phyloP scores from a whole-genome alignment of 2,329 filamentous ascomycete genomes.

The Orbilia ellipsospora region DNA sequence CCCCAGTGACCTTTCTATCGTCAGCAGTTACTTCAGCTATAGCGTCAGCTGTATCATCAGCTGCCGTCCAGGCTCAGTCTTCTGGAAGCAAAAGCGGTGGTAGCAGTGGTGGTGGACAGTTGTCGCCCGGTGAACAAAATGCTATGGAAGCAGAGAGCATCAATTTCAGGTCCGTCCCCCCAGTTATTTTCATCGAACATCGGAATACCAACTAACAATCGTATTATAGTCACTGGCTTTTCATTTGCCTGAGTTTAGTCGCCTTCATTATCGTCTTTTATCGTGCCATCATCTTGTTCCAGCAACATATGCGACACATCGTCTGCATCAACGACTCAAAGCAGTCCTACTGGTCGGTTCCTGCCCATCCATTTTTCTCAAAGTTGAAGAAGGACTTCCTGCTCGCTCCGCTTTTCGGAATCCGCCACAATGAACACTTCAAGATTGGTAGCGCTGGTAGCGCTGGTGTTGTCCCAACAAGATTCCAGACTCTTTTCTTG shows the following conservation, averaged over 20 bases:
- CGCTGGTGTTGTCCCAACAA: conserved; percentile 81
- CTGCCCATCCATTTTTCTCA: conserved; percentile 31
- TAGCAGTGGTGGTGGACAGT: conserved; percentile 5
- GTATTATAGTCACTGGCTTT: conserved; percentile 42
- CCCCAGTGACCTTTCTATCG: conserved; percentile 16
- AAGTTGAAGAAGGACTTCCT: conserved; percentile 73
- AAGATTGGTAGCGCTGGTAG: conserved; percentile 76
- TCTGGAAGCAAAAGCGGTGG: conserved; percentile 15
- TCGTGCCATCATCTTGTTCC: conserved; percentile 23
- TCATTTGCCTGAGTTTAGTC: conserved; percentile 26
- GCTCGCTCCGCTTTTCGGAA: conserved; percentile 77
- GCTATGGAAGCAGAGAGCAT: conserved; percentile 50
- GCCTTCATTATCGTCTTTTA: conserved; percentile 34
- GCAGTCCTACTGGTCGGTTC: conserved; percentile 45
- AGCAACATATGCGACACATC: conserved; percentile 45
- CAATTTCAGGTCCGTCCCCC: conserved; percentile 38
- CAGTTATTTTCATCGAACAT: neutral
- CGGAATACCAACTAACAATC: conserved; percentile 1
- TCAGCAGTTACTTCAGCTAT: conserved; percentile 27
- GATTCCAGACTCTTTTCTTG: conserved; percentile 78
- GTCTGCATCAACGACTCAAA: conserved; percentile 49
- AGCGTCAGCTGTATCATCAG: conserved; percentile 6
- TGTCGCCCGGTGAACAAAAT: conserved; percentile 27
- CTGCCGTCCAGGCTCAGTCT: conserved; percentile 8
- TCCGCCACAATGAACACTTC: conserved; percentile 80